Conservation (phyloP, 2,329 filamentous ascomycete genomes). For the Colletotrichum sp. region DNA sequence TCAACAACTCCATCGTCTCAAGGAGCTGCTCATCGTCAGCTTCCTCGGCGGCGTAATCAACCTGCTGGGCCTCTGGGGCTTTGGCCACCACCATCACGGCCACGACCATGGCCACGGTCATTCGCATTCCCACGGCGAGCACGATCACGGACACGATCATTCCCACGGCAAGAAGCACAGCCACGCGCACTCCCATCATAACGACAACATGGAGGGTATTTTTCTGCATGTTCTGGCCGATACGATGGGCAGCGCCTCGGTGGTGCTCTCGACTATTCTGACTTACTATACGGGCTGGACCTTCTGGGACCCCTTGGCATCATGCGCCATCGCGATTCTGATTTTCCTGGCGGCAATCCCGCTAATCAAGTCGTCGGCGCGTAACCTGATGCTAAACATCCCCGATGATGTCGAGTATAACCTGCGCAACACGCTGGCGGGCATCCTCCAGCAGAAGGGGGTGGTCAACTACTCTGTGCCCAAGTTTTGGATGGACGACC, state of each 20-base stretch:
- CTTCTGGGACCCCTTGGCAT: constrained; percentile 93
- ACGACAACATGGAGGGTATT: constrained; percentile 98
- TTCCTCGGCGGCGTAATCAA: constrained; percentile 87
- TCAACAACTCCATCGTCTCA: constrained; percentile 80
- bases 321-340: constrained; percentile 88
- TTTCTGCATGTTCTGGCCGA: constrained; percentile 96
- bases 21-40: constrained; percentile 89
- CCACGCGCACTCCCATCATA: constrained; percentile 61
- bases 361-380: constrained; percentile 83
- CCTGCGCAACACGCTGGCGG: constrained; percentile 83
- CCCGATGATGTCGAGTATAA: constrained; percentile 87
- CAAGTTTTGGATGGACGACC: constrained; percentile 90
- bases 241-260: constrained; percentile 90
- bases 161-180: constrained; percentile 44
- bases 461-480: constrained; percentile 87
- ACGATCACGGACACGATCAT: constrained; percentile 48
- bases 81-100: constrained; percentile 70
- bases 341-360: constrained; percentile 94
- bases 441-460: constrained; percentile 80
- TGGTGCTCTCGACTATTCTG: constrained; percentile 88
- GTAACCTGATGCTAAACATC: constrained; percentile 81
- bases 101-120: constrained; percentile 48
- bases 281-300: constrained; percentile 90
- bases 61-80: constrained; percentile 87
- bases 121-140: constrained; percentile 36